Percentiles rank a stretch among this genome's conserved stretches.
Evolutionary conservation across 768 basidiomycete genomes (phyloP).

Genomic region (Psilocybe tampanensis): DNA sequence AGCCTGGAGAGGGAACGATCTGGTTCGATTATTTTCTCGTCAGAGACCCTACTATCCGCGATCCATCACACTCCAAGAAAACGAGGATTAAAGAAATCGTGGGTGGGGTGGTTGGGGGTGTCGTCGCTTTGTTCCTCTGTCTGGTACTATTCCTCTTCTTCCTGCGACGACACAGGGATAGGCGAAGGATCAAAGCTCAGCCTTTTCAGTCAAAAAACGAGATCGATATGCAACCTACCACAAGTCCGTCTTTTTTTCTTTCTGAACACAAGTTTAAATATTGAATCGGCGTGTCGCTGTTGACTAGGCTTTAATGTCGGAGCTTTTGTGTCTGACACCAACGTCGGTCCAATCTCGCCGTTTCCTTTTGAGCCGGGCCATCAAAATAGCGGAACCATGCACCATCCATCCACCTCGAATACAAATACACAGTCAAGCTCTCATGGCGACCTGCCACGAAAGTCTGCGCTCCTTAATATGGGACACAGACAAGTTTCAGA

Average conservation of each 20-base stretch:
- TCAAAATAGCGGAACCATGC: neutral
- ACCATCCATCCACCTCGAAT: neutral
- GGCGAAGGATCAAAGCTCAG: neutral
- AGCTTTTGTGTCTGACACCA: neutral
- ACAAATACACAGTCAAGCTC: neutral
- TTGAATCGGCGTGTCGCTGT: neutral
- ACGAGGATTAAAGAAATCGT: conserved; percentile 27
- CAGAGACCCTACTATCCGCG: conserved; percentile 23
- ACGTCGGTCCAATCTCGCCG: neutral
- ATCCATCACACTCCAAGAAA: neutral
- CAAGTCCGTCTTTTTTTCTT: too few species aligned
- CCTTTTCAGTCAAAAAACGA: conserved; percentile 7
- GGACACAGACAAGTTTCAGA: neutral
- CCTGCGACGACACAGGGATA: conserved; percentile 20
- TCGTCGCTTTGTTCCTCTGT: conserved; percentile 21
- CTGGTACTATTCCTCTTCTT: conserved; percentile 20
- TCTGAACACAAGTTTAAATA: too few species aligned
- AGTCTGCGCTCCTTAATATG: neutral
- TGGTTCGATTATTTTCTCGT: conserved; percentile 46
- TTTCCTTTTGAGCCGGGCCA: neutral
- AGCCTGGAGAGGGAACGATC: conserved; percentile 37
- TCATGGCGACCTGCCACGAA: neutral
- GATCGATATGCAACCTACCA: neutral
- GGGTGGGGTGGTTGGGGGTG: conserved; percentile 30
- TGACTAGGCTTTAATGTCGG: neutral